phyloP scores from a whole-genome alignment of 1,139 yeast species.

The Lodderomyces theae region DNA sequence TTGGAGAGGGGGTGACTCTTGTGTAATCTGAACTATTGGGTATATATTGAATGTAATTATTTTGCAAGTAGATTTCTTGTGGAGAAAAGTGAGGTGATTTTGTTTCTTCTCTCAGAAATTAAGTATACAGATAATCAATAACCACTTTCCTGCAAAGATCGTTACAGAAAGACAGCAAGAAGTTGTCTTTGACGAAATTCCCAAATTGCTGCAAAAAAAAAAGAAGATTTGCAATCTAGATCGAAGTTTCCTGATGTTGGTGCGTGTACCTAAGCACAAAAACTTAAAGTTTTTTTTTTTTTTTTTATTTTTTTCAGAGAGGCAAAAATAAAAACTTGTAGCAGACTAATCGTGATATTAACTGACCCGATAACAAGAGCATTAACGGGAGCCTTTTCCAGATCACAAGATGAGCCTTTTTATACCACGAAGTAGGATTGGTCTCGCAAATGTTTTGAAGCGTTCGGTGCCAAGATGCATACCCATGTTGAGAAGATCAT shows the following conservation, averaged over 20 bases:
- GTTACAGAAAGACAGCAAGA: too few relatives aligned
- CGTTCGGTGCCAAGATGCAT: background rate
- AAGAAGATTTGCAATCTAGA: too few relatives aligned
- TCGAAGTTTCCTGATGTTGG: too few relatives aligned
- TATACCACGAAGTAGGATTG: slow-evolving; percentile 2
- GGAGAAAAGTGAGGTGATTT: too few relatives aligned
- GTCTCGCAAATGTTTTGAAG: background rate
- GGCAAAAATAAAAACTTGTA: background rate
- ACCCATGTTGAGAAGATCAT: background rate
- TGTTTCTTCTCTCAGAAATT: background rate
- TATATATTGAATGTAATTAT: too few relatives aligned
- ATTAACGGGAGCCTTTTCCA: background rate
- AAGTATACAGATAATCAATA: background rate
- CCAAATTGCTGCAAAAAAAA: background rate
- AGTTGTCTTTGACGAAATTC: background rate
- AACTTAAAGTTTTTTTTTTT: background rate
- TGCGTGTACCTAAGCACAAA: background rate
- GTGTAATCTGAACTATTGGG: too few relatives aligned
- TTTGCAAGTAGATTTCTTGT: too few relatives aligned
- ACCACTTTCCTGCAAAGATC: too few relatives aligned
- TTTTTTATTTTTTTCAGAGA: background rate
- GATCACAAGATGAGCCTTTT: background rate
- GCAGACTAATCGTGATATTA: background rate
- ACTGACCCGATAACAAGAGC: background rate
- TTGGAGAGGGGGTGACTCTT: slow-evolving; percentile 4